phyloP scores from a whole-genome alignment of 2,329 filamentous ascomycete species.

The Aspergillus phoenicis region DNA sequence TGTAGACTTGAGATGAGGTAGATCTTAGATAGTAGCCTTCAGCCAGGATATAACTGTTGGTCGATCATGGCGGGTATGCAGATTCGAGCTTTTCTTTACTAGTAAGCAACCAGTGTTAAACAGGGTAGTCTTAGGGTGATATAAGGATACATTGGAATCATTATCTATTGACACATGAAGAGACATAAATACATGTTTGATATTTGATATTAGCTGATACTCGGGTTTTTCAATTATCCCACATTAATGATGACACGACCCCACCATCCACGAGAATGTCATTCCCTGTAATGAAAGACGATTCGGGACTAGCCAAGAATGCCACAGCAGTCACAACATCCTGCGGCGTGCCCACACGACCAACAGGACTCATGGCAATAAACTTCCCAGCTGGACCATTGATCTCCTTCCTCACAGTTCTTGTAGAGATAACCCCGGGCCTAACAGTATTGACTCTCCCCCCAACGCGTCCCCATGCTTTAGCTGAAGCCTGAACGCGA shows the following conservation, averaged over 20 bases:
- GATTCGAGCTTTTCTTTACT: too few species aligned
- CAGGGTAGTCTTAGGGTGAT: too few species aligned
- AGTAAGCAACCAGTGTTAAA: too few species aligned
- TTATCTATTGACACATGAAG: too few species aligned
- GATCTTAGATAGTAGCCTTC: too few species aligned
- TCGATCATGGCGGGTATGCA: too few species aligned
- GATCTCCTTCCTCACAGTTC: neutral
- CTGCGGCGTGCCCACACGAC: neutral
- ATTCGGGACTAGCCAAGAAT: neutral
- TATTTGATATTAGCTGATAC: too few species aligned
- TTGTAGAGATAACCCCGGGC: slow-evolving; percentile 11
- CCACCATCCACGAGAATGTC: slow-evolving; percentile 7
- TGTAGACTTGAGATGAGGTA: too few species aligned
- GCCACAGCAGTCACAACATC: slow-evolving; percentile 10
- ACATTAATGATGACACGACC: neutral
- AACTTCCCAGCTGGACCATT: neutral
- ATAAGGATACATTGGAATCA: too few species aligned
- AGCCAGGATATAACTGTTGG: too few species aligned
- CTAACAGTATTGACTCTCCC: slow-evolving; percentile 14
- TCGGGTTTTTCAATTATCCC: neutral
- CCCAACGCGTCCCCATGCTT: slow-evolving; percentile 7
- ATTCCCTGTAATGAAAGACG: neutral
- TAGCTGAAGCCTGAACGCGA: slow-evolving; percentile 11
- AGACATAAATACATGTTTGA: too few species aligned
- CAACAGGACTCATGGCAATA: neutral